phyloP scores from a whole-genome alignment of 495 filamentous ascomycete species.

The Massariosphaeria phaeospora region DNA sequence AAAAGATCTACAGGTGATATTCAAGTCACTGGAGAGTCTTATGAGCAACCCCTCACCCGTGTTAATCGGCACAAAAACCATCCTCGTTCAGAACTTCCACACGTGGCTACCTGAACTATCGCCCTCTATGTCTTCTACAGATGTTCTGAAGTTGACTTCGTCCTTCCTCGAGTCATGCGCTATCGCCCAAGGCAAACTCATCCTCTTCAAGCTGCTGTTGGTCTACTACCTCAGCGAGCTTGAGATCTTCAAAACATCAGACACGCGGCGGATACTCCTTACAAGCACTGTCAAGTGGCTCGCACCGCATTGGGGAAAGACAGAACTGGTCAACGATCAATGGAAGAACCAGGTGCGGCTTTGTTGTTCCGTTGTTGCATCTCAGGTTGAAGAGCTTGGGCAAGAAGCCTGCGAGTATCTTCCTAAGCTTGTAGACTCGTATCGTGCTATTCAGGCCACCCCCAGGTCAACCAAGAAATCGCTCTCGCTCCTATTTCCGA shows the following conservation, averaged over 20 bases:
- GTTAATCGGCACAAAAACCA: slow-evolving; percentile 85
- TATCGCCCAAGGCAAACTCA: slow-evolving; percentile 81
- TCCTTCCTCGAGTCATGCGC: slow-evolving; percentile 91
- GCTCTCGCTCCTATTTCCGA: slow-evolving; percentile 83
- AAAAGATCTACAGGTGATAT: slow-evolving; percentile 76
- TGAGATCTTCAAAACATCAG: slow-evolving; percentile 69
- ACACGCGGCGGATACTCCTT: slow-evolving; percentile 66
- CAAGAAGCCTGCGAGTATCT: slow-evolving; percentile 80
- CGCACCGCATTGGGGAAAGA: slow-evolving; percentile 86
- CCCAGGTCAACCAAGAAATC: slow-evolving; percentile 60
- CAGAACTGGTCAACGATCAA: slow-evolving; percentile 66
- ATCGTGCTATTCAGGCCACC: slow-evolving; percentile 64
- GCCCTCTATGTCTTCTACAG: slow-evolving; percentile 67
- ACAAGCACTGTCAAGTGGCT: slow-evolving; percentile 87
- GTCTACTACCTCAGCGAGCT: slow-evolving; percentile 84
- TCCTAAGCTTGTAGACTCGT: slow-evolving; percentile 85
- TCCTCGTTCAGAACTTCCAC: slow-evolving; percentile 95
- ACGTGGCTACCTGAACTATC: slow-evolving; percentile 88
- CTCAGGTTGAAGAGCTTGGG: slow-evolving; percentile 71
- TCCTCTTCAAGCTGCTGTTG: slow-evolving; percentile 89
- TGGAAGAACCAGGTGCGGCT: slow-evolving; percentile 91
- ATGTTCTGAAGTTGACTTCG: slow-evolving; percentile 85
- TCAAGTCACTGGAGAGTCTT: slow-evolving; percentile 78
- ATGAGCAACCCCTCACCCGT: slow-evolving; percentile 84
- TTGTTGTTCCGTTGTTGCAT: slow-evolving; percentile 83